Evolutionary conservation across 805 yeast species (phyloP), one percentile per base, ranked within the genome.

Genomic region (Teunomyces cretensis): DNA sequence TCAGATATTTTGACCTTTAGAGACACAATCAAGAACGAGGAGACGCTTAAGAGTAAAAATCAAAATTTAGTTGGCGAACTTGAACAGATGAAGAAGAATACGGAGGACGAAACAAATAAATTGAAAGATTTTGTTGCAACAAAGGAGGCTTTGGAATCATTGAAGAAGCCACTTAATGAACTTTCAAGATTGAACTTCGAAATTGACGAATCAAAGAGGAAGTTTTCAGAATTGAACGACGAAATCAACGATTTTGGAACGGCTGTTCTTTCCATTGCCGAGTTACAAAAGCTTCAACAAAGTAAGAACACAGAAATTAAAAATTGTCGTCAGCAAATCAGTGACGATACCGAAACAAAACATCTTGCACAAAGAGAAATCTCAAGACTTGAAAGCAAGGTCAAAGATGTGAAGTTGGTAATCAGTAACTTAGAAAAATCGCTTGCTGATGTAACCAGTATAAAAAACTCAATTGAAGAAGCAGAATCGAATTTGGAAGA

Each of bases 361-460:
- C 85, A 80, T 41, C 44, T 55, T 4, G 59, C 62, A 7, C 74
- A 76, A 19, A 69, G 70, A 35, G 79, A 76, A 30, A 44, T 76
- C 15, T 65, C 69, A 6, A 61, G 68, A 11, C 51, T 81, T 16
- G 85, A 83, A 46, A 72, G 67, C 28, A 61, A 62, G 30, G 61
- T 82, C 11, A 80, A 81, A 46, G 87, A 83, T 52, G 72, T 75
- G 43, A 70, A 72, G 52, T 59, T 84, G 36, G 53, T 57, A 2
- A 75, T 86, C 19, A 78, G 80, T 51, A 72, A 76, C 36, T 58
- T 80, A 45, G 86, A 83, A 54, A 70, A 67, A 39, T 64, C 80
- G 4, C 64, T 80, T 26, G 58, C 72, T 38, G 85, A 81, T 45
- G 67, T 74, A 30, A 64, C 64, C 15, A 71, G 67, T 43, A 54